Evolutionary conservation across 2,329 filamentous ascomycete species (phyloP).

Genomic region (Trichoderma endophyticum): DNA sequence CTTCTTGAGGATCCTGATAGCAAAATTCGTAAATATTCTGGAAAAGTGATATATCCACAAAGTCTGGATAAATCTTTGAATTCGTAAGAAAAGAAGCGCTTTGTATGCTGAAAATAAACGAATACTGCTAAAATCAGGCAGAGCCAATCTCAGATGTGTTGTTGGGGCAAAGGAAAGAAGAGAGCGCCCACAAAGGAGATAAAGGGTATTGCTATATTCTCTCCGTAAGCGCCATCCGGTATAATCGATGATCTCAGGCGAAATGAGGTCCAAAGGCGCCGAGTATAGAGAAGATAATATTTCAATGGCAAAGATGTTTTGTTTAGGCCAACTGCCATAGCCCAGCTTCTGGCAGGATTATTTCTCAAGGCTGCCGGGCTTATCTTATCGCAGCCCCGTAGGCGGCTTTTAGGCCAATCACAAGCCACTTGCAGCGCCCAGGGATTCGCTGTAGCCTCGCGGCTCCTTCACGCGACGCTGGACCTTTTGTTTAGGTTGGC

Average conservation of each 20-base stretch:
- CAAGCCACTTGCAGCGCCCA: not conserved
- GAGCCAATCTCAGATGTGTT: not conserved
- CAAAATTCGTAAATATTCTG: not conserved
- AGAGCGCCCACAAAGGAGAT: not conserved
- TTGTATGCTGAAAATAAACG: not conserved
- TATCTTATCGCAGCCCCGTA: slow-evolving; percentile 13
- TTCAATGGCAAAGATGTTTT: not conserved
- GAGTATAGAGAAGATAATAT: not conserved
- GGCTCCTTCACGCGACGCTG: not conserved
- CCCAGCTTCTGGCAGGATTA: not conserved
- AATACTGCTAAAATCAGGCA: not conserved
- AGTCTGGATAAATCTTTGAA: not conserved
- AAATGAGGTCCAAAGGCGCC: not conserved
- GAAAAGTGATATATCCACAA: slow-evolving; percentile 9
- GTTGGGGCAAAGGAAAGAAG: not conserved
- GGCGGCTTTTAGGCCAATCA: slow-evolving; percentile 5
- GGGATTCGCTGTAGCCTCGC: not conserved
- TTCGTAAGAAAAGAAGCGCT: not conserved
- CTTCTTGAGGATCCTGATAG: not conserved
- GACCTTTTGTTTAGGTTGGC: not conserved
- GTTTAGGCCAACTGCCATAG: not conserved
- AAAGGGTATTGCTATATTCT: not conserved
- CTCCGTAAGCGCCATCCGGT: not conserved
- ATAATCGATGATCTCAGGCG: not conserved
- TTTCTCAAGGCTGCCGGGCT: not conserved